Evolutionary conservation across 2,329 filamentous ascomycete genomes (phyloP), one percentile per base, ranked within the genome.

Genomic region (Incumbomyces delicatus): DNA sequence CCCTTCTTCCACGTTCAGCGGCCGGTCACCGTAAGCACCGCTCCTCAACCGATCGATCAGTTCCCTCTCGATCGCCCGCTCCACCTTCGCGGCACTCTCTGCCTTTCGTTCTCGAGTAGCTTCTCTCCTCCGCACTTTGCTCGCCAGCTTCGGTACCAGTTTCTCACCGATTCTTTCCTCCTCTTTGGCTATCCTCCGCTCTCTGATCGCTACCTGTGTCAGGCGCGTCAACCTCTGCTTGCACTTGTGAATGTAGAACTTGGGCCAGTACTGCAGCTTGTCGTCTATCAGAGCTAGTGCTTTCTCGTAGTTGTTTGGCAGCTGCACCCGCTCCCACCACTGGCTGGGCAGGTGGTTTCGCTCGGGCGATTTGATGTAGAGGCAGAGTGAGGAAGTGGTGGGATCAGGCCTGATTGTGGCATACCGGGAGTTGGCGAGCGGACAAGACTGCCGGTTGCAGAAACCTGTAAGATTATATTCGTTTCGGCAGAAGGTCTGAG

Each of bases 301-400:
- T 63, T 89, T 85, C 53, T 81, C 79, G 67, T 96, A 96, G 72
- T 96, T 95, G 58, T 81, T 79, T 22, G 87, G 87, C 30, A 98
- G 74, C 62, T 88, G 86, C 63, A 95, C 87, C 57, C 83, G 81
- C 70, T 96, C 88, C 92, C 92, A 98, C 71, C 90, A 81, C 67
- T 94, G 94, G 49, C 80, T 83, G 1, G 90, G 92, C 67, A 90
- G 78, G 66, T 89, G 90, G 11, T 84, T 76, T 52, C 92, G 85
- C 72, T 95, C 88, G 57, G 89, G 79, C 3, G 87, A 92, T 73
- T 95, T 96, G 76, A 95, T 94, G 75, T 94, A 96, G 48, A 96
- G 81, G 70, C 95, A 96, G 53, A 96, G 76, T 7, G 80, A 80
- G 53, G 86, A 85, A 44, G 86, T 89, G 51, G 81, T 71, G 6